Base-by-base conservation (phyloP, 108 stramenopile species). In the Nitzschia sp. region DNA sequence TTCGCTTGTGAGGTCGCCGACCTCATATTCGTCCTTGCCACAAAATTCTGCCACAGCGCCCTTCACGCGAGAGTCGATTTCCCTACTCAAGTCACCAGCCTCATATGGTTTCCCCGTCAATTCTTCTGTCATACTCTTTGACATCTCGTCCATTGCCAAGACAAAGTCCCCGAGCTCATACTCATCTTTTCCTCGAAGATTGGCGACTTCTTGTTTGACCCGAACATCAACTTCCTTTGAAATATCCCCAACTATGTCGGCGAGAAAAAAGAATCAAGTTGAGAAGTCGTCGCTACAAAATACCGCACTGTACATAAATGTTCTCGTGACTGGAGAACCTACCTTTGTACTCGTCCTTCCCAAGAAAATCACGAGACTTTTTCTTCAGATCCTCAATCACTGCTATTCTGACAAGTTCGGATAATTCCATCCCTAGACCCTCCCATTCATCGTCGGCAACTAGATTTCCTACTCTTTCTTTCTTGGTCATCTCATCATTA, bases 371-470 rank as follows among this genome's bases (percentile, higher is more conserved):
- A n/a, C 86, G 73, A 3, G 84, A 61, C 38, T 93, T 90, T 63
- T 85, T 87, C 74, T 93, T 93, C 26, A 93, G 35, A 45, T 93
- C 89, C 67, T 93, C 92, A 3, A 90, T 44, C 4, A 93, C 84
- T 9, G 92, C 87, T 17, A 73, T 66, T 25, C 87, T 73, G 26
- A 93, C 78, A 3, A 93, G 53, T 57, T 93, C 89, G n/a, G 89
- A 76, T 16, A 93, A 60, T 69, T 93, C 92, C 86, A 93, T 81
- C 5, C 74, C 71, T 28, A 93, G 59, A 5, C 92, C 92, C 9
- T 74, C 69, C 88, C 86, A 93, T 68, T 88, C 89, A 66, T 88
- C 92, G 66, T 90, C 84, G 17, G 85, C 89, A 3, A 93, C 88
- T 11, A 93, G 69, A 31, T 91, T 93, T 8, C 87, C 90, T 2